These are phyloP conservation scores for Chalciporus chontae DNA, from an alignment of 768 basidiomycete genomes.

Conservation along the genomic window DNA sequence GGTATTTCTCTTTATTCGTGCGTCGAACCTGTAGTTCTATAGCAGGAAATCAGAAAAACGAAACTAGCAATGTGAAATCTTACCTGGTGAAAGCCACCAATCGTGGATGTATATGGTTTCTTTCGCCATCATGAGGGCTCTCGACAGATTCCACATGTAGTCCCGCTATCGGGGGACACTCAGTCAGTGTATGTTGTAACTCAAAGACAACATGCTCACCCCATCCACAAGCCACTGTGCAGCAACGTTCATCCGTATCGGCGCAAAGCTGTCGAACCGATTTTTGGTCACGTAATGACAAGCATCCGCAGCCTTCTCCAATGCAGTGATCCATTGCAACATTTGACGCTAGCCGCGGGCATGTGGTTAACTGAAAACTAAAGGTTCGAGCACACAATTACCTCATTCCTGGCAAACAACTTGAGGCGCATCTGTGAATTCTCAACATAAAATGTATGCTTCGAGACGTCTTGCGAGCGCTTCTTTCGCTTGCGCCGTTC, in stretches of 20 bases:
- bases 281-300: constrained; percentile 80
- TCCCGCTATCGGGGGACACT: constrained; percentile 62
- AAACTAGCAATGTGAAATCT: constrained; percentile 2
- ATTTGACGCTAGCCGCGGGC: constrained; percentile 77
- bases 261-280: constrained; percentile 93
- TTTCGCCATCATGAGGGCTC: constrained; percentile 85
- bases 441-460: constrained; percentile 91
- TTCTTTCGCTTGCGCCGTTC: constrained; percentile 47
- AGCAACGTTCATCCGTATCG: constrained; percentile 87
- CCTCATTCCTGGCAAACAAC: constrained; percentile 84
- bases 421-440: constrained; percentile 91
- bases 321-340: constrained; percentile 92
- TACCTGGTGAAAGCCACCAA: constrained; percentile 96
- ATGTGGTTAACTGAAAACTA: constrained; percentile 3
- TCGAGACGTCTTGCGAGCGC: constrained; percentile 63
- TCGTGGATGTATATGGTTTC: constrained; percentile 93
- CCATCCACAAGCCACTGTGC: constrained; percentile 99
- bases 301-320: constrained; percentile 73
- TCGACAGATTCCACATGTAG: constrained; percentile 96
- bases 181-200: background rate
- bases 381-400: constrained; percentile 19
- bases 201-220: constrained; percentile 43
- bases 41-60: background rate
- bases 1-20: constrained; percentile 79
- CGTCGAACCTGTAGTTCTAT: constrained; percentile 83